Base-by-base conservation (phyloP, 495 filamentous ascomycete species). In the Penicillium maclennaniae region DNA sequence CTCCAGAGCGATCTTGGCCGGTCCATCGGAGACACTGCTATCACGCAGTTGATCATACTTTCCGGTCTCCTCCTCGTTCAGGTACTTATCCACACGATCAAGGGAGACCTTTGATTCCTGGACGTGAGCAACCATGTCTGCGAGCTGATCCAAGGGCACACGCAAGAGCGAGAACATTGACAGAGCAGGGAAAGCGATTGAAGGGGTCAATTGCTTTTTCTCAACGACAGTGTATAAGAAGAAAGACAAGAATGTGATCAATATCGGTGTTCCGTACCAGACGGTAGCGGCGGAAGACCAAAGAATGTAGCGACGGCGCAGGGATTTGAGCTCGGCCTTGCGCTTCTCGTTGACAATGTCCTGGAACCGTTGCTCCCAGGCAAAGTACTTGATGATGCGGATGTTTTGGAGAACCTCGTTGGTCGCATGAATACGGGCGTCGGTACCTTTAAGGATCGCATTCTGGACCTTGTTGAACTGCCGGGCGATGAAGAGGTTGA, bases 331-430 rank as follows among this genome's bases (percentile, higher is more conserved):
- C 66, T 99, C 95, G 4, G 79, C 79, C 16, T 76, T 74, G 45
- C 95, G 81, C 66, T 95, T 95, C 66, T 96, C 92, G 54, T 92
- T 83, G 15, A 99, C 90, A 47, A 91, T 84, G 16, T 85, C 82
- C 42, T 86, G 80, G 70, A 95, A 99, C 8, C 95, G 87, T 54
- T 88, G 85, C 68, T 99, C 95, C 95, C 95, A 99, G 2, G 95
- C 92, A 67, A 99, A 99, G 69, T 91, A 99, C 69, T 99, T 99
- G 82, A 99, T 97, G 61, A 99, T 97, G 28, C 95, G 83, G 58
- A 99, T 97, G 58, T 97, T 99, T 62, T 95, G 92, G 20, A 99
- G 78, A 7, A 97, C 88, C 68, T 99, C 95, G 69, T 97, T 97
- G 7, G 95, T 97, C 3, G 89, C 86, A 68, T 97, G 87, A 55